Evolutionary conservation across 1,284 basidiomycete species (phyloP).

Genomic region (Leccinum ambiguum): DNA sequence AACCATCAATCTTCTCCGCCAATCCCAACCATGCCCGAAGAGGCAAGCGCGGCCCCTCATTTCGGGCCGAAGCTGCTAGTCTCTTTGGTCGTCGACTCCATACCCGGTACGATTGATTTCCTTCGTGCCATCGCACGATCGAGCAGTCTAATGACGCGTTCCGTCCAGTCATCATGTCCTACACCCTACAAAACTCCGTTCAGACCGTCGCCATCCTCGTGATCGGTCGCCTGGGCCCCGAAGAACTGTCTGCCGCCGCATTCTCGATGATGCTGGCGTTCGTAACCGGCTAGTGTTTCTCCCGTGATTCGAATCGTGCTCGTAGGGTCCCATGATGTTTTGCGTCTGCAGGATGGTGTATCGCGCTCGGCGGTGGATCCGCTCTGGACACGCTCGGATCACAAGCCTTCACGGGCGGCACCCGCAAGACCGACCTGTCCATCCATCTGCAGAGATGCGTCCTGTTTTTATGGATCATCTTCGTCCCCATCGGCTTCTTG

Average conservation of each 20-base stretch:
- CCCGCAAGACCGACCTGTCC: conserved; percentile 56
- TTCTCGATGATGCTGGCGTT: conserved; percentile 76
- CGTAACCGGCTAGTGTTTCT: conserved; percentile 64
- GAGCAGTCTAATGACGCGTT: background rate
- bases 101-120: conserved; percentile 45
- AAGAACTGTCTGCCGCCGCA: conserved; percentile 67
- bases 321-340: conserved; percentile 52
- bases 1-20: conserved; percentile 12
- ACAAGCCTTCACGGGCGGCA: conserved; percentile 68
- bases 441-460: conserved; percentile 70
- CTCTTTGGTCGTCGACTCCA: conserved; percentile 52
- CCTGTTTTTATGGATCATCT: conserved; percentile 58
- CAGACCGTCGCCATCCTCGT: conserved; percentile 65
- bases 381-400: conserved; percentile 77
- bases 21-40: conserved; percentile 21
- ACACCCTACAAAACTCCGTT: conserved; percentile 70
- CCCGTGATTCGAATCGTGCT: conserved; percentile 20
- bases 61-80: conserved; percentile 38
- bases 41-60: conserved; percentile 18
- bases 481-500: conserved; percentile 57
- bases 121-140: background rate
- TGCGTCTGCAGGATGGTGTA: conserved; percentile 58
- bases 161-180: conserved; percentile 55
- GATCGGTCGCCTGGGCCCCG: conserved; percentile 62
- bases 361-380: conserved; percentile 75